Evolutionary conservation across 2,329 filamentous ascomycete genomes (phyloP).

Genomic region (Thielaviopsis euricoi): DNA sequence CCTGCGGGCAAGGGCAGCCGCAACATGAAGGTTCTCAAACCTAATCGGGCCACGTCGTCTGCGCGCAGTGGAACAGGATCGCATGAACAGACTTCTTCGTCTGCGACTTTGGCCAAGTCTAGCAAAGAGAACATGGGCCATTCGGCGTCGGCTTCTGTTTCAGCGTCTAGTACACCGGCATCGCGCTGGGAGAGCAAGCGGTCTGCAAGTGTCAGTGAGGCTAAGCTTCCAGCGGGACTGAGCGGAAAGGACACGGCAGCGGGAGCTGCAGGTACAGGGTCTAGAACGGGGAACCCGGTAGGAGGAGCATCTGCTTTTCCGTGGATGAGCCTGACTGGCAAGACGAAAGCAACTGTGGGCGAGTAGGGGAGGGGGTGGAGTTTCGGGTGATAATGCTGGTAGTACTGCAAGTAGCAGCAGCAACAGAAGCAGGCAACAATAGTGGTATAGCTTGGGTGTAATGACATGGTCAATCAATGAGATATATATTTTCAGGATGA

Average conservation of each 20-base stretch:
- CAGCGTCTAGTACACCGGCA: not conserved
- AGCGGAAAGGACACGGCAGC: not conserved
- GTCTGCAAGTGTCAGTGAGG: conserved; percentile 6
- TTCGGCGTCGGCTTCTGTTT: not conserved
- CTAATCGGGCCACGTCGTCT: conserved; percentile 48
- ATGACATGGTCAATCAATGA: no score
- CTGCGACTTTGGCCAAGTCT: not conserved
- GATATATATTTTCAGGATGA: no score
- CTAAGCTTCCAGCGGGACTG: conserved; percentile 1
- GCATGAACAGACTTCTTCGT: conserved; percentile 29
- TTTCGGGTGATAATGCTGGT: not conserved
- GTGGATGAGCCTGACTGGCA: conserved; percentile 55
- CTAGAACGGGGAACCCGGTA: conserved; percentile 60
- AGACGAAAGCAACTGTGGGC: conserved; percentile 20
- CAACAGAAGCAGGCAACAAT: no score
- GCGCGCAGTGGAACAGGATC: conserved; percentile 29
- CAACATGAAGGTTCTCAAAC: conserved; percentile 82
- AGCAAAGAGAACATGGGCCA: not conserved
- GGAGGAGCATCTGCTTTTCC: conserved; percentile 88
- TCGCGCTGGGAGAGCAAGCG: conserved; percentile 14
- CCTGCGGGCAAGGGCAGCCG: conserved; percentile 44
- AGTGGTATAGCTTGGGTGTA: not conserved
- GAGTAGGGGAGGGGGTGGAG: not conserved
- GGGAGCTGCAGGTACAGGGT: conserved; percentile 15
- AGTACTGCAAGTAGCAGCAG: not conserved